These are phyloP conservation scores for Aspergillus novofumigatus DNA, from an alignment of 2,329 filamentous ascomycete genomes.

Conservation along the genomic window DNA sequence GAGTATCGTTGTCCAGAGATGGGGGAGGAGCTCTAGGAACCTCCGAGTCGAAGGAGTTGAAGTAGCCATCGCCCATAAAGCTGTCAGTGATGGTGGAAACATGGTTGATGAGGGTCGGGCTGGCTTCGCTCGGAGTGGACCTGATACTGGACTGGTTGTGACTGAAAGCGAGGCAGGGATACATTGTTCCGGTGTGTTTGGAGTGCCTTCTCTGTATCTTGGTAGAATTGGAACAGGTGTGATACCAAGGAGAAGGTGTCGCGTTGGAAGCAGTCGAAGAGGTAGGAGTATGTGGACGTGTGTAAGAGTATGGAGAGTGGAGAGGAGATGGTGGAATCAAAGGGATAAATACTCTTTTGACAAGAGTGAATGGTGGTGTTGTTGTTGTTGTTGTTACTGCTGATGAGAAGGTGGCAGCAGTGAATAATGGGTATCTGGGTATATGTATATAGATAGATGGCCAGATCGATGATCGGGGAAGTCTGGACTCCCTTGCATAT, in stretches of 20 bases:
- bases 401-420: conserved; percentile 3
- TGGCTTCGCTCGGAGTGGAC: conserved; percentile 18
- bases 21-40: conserved; percentile 36
- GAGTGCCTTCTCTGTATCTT: neutral
- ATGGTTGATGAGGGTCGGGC: conserved; percentile 12
- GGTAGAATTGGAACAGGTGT: neutral
- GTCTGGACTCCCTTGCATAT: conserved; percentile 25
- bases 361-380: neutral
- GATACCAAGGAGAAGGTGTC: neutral
- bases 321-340: neutral
- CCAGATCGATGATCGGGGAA: conserved; percentile 23
- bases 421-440: conserved; percentile 1
- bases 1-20: conserved; percentile 34
- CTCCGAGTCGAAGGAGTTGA: conserved; percentile 25
- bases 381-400: neutral
- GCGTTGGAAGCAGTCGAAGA: neutral
- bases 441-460: conserved; percentile 6
- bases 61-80: conserved; percentile 16
- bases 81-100: conserved; percentile 19
- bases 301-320: neutral
- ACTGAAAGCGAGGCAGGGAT: conserved; percentile 21
- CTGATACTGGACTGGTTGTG: conserved; percentile 18
- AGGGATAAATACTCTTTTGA: conserved; percentile 2
- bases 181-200: conserved; percentile 12
- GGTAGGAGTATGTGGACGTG: neutral